Evolutionary conservation across 495 filamentous ascomycete species (phyloP).

Genomic region (Aspergillus bertholletiae): DNA sequence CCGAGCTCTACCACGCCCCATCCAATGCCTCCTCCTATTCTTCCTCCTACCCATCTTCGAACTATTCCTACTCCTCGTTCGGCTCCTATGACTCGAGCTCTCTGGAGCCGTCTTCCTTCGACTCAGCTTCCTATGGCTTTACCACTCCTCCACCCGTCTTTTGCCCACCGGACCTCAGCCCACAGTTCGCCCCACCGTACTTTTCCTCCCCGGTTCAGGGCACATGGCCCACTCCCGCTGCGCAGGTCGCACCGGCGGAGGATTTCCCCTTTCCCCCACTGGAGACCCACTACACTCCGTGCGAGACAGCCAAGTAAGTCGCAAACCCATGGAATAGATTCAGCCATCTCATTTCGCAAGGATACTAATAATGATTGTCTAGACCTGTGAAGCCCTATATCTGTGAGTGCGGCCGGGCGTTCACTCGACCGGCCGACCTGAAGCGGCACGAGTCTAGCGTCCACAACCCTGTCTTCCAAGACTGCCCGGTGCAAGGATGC

Average conservation of each 20-base stretch:
- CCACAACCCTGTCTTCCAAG: constrained; percentile 58
- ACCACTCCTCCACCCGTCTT: constrained; percentile 14
- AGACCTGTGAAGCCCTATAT: constrained; percentile 40
- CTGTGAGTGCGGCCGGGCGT: constrained; percentile 43
- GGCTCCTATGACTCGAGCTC: background rate
- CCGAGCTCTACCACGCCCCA: constrained; percentile 1
- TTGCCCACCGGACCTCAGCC: background rate
- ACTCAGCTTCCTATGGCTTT: constrained; percentile 3
- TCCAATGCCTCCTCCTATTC: background rate
- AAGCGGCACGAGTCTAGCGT: constrained; percentile 51
- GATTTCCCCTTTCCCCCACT: constrained; percentile 11
- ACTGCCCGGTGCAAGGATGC: constrained; percentile 77
- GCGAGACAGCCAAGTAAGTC: constrained; percentile 12
- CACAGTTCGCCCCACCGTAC: background rate
- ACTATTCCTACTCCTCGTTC: background rate
- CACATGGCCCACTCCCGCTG: background rate
- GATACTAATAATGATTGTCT: background rate
- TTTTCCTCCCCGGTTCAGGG: background rate
- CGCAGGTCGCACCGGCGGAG: background rate
- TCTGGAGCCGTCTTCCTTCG: background rate
- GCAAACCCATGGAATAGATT: background rate
- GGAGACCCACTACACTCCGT: constrained; percentile 6
- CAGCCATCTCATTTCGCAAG: background rate
- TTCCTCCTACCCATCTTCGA: constrained; percentile 1
- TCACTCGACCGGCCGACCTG: constrained; percentile 52